Conservation (phyloP, 2,329 filamentous ascomycete species). For the Beauveria bassiana region DNA sequence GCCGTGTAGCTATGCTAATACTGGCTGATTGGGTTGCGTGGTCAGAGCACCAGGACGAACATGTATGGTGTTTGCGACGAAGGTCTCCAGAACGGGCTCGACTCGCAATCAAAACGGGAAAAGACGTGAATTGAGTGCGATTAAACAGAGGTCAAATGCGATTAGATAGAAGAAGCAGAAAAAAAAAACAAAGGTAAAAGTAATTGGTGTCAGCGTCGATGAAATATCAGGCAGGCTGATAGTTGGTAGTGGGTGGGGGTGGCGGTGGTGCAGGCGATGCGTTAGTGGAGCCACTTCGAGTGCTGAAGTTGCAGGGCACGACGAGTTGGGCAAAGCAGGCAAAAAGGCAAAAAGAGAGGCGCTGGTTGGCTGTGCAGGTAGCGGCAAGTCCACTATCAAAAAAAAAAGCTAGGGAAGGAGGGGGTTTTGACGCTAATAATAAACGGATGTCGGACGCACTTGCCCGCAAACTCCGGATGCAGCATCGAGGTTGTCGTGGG, state of each 20-base stretch:
- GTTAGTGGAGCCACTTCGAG: not conserved
- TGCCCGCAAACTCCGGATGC: constrained; percentile 11
- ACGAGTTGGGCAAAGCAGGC: not conserved
- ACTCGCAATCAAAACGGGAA: not conserved
- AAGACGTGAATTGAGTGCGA: not conserved
- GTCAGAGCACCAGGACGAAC: not conserved
- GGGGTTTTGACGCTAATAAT: not conserved
- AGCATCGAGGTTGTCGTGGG: not conserved
- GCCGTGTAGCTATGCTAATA: not conserved
- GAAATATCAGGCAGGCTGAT: not conserved
- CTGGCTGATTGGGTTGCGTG: not conserved
- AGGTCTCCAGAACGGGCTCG: not conserved
- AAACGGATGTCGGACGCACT: constrained; percentile 1
- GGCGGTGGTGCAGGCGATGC: not conserved
- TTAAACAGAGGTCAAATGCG: not conserved
- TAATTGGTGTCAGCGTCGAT: constrained; percentile 4
- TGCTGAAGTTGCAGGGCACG: not conserved
- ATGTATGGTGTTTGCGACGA: not conserved
- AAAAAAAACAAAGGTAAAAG: not conserved
- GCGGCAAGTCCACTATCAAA: not conserved
- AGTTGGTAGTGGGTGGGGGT: not conserved
- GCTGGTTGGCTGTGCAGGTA: not conserved
- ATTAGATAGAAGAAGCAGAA: not conserved
- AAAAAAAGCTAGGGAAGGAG: not conserved
- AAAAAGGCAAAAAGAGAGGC: not conserved